Conservation (phyloP, 345 rosid genomes). For the Salix purpurea region DNA sequence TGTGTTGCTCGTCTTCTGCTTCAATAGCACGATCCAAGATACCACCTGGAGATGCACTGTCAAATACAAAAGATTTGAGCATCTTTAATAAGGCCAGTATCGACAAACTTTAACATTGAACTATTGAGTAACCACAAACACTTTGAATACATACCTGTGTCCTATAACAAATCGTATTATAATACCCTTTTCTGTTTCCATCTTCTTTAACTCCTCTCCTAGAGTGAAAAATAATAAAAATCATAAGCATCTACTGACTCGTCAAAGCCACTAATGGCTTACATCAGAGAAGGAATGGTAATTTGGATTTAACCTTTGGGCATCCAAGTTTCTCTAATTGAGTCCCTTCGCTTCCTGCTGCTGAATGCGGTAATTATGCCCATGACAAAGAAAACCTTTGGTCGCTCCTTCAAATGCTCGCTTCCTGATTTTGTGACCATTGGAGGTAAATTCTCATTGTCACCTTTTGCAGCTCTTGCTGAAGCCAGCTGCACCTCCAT, state of each 20-base stretch:
- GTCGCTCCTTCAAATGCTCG: slow-evolving; percentile 47
- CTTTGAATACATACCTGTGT: slow-evolving; percentile 42
- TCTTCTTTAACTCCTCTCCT: slow-evolving; percentile 57
- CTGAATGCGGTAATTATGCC: slow-evolving; percentile 80
- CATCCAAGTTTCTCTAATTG: slow-evolving; percentile 78
- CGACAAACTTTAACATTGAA: slow-evolving; percentile 5
- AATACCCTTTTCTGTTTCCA: slow-evolving; percentile 70
- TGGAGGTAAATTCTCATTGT: slow-evolving; percentile 38
- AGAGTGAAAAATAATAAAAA: slow-evolving; percentile 24
- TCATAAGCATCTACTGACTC: slow-evolving; percentile 7
- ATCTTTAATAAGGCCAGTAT: background rate
- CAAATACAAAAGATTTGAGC: slow-evolving; percentile 7
- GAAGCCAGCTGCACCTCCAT: slow-evolving; percentile 75
- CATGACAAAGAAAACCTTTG: slow-evolving; percentile 69
- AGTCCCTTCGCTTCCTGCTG: slow-evolving; percentile 73
- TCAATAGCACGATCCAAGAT: slow-evolving; percentile 63
- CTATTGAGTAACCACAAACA: slow-evolving; percentile 3
- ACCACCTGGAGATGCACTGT: slow-evolving; percentile 62
- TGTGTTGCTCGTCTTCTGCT: slow-evolving; percentile 65
- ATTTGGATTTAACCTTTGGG: slow-evolving; percentile 48
- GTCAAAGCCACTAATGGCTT: background rate
- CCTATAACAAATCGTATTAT: slow-evolving; percentile 60
- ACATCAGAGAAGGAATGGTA: background rate
- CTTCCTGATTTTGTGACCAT: slow-evolving; percentile 32
- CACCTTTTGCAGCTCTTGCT: slow-evolving; percentile 58